Evolutionary conservation across 176 grass and related monocot species (phyloP).

Genomic region (Dendrocalamus sinicus): DNA sequence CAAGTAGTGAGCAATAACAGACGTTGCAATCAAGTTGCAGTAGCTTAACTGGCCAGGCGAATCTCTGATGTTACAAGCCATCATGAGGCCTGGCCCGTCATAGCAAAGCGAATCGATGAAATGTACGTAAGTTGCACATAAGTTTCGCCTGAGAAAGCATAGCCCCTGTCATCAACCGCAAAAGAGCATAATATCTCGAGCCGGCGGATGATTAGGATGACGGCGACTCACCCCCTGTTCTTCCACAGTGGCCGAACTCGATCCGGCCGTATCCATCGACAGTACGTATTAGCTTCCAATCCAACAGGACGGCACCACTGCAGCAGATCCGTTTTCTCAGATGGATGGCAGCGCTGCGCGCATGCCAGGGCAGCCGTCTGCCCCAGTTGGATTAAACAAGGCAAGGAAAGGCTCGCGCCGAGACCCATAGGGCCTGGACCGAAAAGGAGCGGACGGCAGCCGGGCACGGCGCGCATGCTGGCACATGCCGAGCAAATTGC

Average conservation of each 20-base stretch:
- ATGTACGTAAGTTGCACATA: background rate
- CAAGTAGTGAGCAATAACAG: background rate
- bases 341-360: background rate
- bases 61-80: constrained; percentile 31
- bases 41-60: background rate
- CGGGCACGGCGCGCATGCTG: background rate
- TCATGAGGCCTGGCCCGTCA: background rate
- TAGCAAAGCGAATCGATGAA: background rate
- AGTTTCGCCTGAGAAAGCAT: background rate
- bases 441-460: constrained; percentile 51
- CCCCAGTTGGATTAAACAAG: constrained; percentile 49
- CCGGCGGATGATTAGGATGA: constrained; percentile 42
- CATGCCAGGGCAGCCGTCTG: background rate
- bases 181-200: background rate
- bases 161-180: background rate
- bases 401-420: constrained; percentile 15
- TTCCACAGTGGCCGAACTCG: constrained; percentile 28
- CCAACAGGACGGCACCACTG: background rate
- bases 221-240: constrained; percentile 33
- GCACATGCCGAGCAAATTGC: constrained; percentile 36
- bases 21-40: constrained; percentile 1
- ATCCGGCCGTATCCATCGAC: background rate
- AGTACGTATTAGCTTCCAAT: background rate
- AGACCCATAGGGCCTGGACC: background rate
- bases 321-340: constrained; percentile 7